Base-by-base conservation (phyloP, 2,329 filamentous ascomycete species). In the Verticillium dahliae region DNA sequence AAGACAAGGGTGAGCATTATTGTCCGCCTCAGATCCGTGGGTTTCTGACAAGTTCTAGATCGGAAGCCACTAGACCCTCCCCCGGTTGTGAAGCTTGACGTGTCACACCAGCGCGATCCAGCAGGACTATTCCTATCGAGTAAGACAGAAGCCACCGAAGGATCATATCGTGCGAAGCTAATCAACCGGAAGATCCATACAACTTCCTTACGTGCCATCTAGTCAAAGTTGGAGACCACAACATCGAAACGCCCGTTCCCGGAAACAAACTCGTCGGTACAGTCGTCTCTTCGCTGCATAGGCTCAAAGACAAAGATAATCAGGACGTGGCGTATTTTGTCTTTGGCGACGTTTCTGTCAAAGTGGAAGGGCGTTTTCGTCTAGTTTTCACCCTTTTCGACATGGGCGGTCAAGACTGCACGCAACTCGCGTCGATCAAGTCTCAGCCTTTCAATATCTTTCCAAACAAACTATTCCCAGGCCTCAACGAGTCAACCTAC, bases 51-150 rank as follows among this genome's bases (percentile, higher is more conserved):
- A 7, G 57, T 4, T 58, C 11, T 57, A 90, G 90, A 91, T 70
- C 88, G 92, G 67, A 96, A 96, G 74, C 91, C 92, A 7, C 86
- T 97, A 69, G 92, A 97, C 72, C 92, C 93, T 59, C 92, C 92
- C 13, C 92, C 92, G 52, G 90, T 96, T 68, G 80, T 96, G 56
- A 87, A 94, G 75, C 81, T 96, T 56, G 73, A 84, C 60, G 77
- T 83, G 61, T 76, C 75, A 61, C 69, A 72, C 39, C 73, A 75
- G 57, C 74, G 74, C 58, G 81, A 85, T 62, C 78, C 79, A 2
- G 58, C 62, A 6, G 58, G 60, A 1, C 15, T 56, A 18, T 57
- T 57, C 61, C 73, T 83, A 56, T 84, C 74, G 79, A 90, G 85
- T 90, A 81, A 72, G 85, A 78, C 33, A 52, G 45, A 57, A 31